Base-by-base conservation (phyloP, 2,329 filamentous ascomycete species). In the Pochonia chlamydosporia region DNA sequence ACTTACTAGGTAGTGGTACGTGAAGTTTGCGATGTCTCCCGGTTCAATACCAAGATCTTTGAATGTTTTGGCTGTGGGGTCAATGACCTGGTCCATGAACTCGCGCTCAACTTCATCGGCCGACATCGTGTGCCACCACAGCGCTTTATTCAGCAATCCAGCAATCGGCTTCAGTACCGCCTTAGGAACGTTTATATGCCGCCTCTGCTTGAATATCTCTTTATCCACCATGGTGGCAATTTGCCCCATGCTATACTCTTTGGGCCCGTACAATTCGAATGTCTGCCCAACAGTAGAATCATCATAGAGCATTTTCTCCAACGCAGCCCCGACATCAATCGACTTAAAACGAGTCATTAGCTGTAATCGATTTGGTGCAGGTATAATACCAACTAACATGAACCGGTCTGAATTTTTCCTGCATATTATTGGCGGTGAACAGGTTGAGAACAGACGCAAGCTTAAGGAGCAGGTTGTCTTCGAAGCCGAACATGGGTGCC, bases 181-280 rank as follows among this genome's bases (percentile, higher is more conserved):
- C 72, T 91, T 93, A 49, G 93, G 92, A 39, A 99, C 62, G 69
- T 99, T 97, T 71, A 99, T 79, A 70, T 96, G 91, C 55, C 87
- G 81, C 60, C 91, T 84, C 68, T 86, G 79, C 74, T 95, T 95
- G 74, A 87, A 81, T 57, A 96, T 96, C 73, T 99, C 93, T 55
- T 80, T 83, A 73, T 96, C 90, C 43, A 97, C 91, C 55, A 97
- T 68, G 59, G 87, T 81, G 42, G 87, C 85, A 56, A 99, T 89
- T 68, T 97, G 87, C 30, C 80, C 82, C 62, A 90, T 89, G 52
- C 84, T 89, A 77, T 97, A 97, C 63, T 96, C 81, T 69, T 85
- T 93, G 40, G 93, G 92, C 3, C 93, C 93, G 68, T 89, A 96
- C 14, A 99, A 84, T 72, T 99, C 93, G 61, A 79, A 99, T 0